phyloP scores from a whole-genome alignment of 2,329 filamentous ascomycete species.

The Diaporthe vexans region DNA sequence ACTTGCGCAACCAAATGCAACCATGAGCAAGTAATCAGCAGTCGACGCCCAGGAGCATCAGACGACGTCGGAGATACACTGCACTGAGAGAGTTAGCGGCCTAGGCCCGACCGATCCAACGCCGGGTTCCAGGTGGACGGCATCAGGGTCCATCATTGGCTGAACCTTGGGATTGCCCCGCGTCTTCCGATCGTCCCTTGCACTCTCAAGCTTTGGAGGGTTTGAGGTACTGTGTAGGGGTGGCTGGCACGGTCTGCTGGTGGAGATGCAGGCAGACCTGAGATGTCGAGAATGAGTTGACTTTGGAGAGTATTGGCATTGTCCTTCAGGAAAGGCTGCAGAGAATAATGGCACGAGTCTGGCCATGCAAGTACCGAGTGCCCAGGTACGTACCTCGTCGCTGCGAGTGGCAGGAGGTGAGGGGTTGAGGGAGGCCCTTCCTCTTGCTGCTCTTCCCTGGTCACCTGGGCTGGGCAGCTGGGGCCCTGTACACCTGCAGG shows the following conservation, averaged over 20 bases:
- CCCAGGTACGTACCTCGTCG: background rate
- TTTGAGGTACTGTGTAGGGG: background rate
- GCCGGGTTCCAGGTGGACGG: constrained; percentile 28
- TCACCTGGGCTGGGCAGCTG: background rate
- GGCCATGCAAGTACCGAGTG: background rate
- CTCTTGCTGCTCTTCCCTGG: background rate
- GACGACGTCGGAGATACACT: constrained; percentile 7
- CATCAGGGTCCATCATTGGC: constrained; percentile 24
- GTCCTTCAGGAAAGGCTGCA: background rate
- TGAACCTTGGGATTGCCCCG: background rate
- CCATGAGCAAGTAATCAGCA: background rate
- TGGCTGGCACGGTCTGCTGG: background rate
- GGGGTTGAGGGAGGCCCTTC: background rate
- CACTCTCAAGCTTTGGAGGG: constrained; percentile 4
- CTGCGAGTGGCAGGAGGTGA: background rate
- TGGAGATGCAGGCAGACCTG: background rate
- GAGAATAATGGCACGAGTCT: background rate
- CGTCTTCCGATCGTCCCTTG: constrained; percentile 10
- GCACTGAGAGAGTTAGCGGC: constrained; percentile 8
- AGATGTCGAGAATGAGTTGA: background rate
- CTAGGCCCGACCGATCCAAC: constrained; percentile 19
- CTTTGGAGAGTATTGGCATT: background rate
- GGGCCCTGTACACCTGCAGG: background rate
- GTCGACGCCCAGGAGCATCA: background rate
- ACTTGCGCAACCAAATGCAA: background rate